Conservation (phyloP, 2,329 filamentous ascomycete genomes). For the Dactylellina haptotyla region DNA sequence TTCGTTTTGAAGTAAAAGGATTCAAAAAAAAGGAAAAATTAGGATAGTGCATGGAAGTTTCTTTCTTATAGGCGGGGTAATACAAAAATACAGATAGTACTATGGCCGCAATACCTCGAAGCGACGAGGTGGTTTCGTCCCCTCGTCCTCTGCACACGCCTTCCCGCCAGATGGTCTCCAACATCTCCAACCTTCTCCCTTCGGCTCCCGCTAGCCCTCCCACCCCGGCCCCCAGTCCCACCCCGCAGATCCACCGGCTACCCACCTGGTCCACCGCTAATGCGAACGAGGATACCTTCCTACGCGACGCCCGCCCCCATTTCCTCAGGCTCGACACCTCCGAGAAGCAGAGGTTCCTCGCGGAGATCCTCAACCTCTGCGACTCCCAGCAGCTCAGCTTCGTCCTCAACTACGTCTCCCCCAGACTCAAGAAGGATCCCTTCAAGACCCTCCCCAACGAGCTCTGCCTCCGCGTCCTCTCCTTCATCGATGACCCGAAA, state of each 20-base stretch:
- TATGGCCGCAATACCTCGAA: slow-evolving; percentile 47
- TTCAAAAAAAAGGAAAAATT: too few relatives aligned
- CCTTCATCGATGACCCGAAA: slow-evolving; percentile 96
- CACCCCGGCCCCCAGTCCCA: slow-evolving; percentile 58
- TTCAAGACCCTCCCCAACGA: slow-evolving; percentile 93
- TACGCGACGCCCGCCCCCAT: slow-evolving; percentile 58
- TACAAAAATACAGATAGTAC: not conserved
- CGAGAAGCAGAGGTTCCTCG: slow-evolving; percentile 65
- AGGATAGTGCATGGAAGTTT: slow-evolving; percentile 8
- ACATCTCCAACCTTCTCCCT: slow-evolving; percentile 58
- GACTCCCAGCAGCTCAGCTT: slow-evolving; percentile 95
- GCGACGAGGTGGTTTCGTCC: slow-evolving; percentile 54
- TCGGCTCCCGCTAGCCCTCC: slow-evolving; percentile 59
- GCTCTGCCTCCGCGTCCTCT: slow-evolving; percentile 87
- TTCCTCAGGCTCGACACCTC: slow-evolving; percentile 58
- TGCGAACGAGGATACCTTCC: slow-evolving; percentile 58
- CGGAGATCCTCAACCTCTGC: slow-evolving; percentile 90
- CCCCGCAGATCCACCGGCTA: slow-evolving; percentile 58
- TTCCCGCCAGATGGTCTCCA: slow-evolving; percentile 58
- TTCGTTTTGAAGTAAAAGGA: too few relatives aligned
- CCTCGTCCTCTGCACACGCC: slow-evolving; percentile 58
- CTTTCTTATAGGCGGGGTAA: not conserved
- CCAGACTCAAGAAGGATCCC: slow-evolving; percentile 92
- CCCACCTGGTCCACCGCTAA: slow-evolving; percentile 58
- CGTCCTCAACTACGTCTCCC: slow-evolving; percentile 94